phyloP scores from a whole-genome alignment of 352 stramenopile genomes.

The Phytophthora brassicae region DNA sequence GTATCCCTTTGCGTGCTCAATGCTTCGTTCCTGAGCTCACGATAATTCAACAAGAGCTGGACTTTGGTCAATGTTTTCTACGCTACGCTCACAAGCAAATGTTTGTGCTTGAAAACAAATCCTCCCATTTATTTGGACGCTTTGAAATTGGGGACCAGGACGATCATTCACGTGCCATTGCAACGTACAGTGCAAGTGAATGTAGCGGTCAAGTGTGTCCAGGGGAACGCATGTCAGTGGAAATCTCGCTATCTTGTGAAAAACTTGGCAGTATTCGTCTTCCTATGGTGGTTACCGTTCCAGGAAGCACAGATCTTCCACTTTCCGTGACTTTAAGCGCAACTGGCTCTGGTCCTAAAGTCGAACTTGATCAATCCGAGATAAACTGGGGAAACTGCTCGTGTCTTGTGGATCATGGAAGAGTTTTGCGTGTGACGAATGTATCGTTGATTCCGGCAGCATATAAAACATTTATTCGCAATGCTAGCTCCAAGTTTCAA shows the following conservation, averaged over 20 bases:
- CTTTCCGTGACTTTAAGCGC: conserved; percentile 88
- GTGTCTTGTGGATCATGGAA: conserved; percentile 85
- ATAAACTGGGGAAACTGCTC: conserved; percentile 91
- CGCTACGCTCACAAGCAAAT: conserved; percentile 90
- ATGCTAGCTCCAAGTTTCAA: conserved; percentile 89
- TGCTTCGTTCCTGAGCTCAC: conserved; percentile 85
- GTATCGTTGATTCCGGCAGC: conserved; percentile 86
- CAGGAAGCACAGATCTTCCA: conserved; percentile 87
- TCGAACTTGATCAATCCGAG: conserved; percentile 79
- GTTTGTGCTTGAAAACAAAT: conserved; percentile 89
- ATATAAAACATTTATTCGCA: conserved; percentile 94
- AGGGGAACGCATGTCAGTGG: conserved; percentile 59
- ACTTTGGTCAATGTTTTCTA: conserved; percentile 92
- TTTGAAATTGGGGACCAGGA: conserved; percentile 93
- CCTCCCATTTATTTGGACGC: conserved; percentile 65
- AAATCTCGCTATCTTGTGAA: conserved; percentile 86
- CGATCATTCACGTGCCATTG: conserved; percentile 82
- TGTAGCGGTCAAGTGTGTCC: conserved; percentile 61
- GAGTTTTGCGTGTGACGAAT: conserved; percentile 86
- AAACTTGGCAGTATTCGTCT: conserved; percentile 92
- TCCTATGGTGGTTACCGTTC: conserved; percentile 84
- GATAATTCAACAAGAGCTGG: conserved; percentile 66
- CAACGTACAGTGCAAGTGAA: conserved; percentile 74
- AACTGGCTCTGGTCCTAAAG: conserved; percentile 78
- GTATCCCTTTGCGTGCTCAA: conserved; percentile 87